A percentile compares a stretch with the other conserved stretches of the same genome.
Evolutionary conservation across 139 green algal genomes (phyloP).

Genomic region (Chlorella ohadii): DNA sequence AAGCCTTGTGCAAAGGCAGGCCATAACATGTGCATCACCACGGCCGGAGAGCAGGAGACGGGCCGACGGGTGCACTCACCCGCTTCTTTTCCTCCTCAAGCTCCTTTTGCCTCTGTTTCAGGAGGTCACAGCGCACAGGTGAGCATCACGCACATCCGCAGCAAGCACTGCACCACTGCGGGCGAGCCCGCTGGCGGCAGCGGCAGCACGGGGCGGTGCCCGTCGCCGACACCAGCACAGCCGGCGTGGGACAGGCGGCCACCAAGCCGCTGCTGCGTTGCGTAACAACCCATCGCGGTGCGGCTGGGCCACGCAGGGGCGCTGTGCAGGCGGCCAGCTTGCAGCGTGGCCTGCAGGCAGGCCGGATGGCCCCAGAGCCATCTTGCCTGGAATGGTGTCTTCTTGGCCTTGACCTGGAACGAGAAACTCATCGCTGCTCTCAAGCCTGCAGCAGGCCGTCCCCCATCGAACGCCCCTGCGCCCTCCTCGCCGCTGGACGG

Average conservation of each 20-base stretch:
- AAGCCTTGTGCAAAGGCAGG: background rate
- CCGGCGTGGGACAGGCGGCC: too few species aligned
- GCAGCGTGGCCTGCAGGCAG: too few species aligned
- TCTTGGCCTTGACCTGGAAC: slow-evolving; percentile 72
- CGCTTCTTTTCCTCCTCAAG: slow-evolving; percentile 87
- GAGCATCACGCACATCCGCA: too few species aligned
- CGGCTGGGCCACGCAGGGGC: too few species aligned
- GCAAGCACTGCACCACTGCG: too few species aligned
- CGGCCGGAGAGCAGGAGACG: background rate
- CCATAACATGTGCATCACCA: background rate
- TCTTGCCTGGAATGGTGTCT: slow-evolving; percentile 81
- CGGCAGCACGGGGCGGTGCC: too few species aligned
- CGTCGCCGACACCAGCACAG: too few species aligned
- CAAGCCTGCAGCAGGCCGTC: background rate
- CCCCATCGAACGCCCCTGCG: background rate
- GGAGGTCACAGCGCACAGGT: background rate
- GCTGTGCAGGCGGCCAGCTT: too few species aligned
- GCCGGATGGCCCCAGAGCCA: too few species aligned
- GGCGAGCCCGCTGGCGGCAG: too few species aligned
- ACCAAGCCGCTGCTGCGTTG: too few species aligned
- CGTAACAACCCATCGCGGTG: too few species aligned
- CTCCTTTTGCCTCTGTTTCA: slow-evolving; percentile 86
- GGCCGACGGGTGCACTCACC: slow-evolving; percentile 40
- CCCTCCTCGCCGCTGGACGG: background rate
- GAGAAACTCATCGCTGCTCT: background rate